Evolutionary conservation across 371 early-diverging fungal genomes (phyloP), one percentile per base, ranked within the genome.

Genomic region (Zychaea mexicana): DNA sequence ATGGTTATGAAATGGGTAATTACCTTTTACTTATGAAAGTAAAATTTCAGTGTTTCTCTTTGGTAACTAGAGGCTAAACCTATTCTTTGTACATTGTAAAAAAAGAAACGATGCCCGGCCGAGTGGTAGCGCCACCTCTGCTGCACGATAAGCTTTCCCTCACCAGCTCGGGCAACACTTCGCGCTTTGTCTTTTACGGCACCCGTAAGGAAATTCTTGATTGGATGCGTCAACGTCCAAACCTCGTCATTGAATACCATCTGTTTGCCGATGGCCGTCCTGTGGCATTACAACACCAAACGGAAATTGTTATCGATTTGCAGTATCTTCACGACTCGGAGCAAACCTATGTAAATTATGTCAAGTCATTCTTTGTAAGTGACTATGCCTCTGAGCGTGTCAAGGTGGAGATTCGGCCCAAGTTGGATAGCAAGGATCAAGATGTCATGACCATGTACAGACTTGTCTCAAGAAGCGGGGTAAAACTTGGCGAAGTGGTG

Each of bases 111-210:
- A 57, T 64, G n/a, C 61, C 70, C 4, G 78, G 70, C 13, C 72
- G 72, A 42, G 60, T 81, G 2, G 65, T 81, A 36, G 57, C 70
- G 19, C 81, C 81, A 22, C 81, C 81, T 0, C 60, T 74, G 21
- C 71, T 78, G 5, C 61, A 64, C 21, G 66, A 73, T 13, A 78
- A 74, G 38, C 69, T 81, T 17, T 70, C 78, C 22, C 57, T 81
- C 8, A 61, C 78, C 2, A 74, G 72, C 21, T 67, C 67, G 22
- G 70, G 69, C 17, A 76, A 69, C 42, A 78, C 74, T 0, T 67
- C 70, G n/a, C 70, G 71, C 2, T 81, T 76, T 76, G 66, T 72
- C 2, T 81, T 81, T 31, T 72, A 72, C 52, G 81, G 81, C 31
- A 81, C 78, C n/a, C 70, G 81, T 38, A 65, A 69, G 19, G 70